Percentiles rank a stretch among this genome's conserved stretches.
phyloP scores from a whole-genome alignment of 345 rosid species.

The Melaleuca alternifolia region DNA sequence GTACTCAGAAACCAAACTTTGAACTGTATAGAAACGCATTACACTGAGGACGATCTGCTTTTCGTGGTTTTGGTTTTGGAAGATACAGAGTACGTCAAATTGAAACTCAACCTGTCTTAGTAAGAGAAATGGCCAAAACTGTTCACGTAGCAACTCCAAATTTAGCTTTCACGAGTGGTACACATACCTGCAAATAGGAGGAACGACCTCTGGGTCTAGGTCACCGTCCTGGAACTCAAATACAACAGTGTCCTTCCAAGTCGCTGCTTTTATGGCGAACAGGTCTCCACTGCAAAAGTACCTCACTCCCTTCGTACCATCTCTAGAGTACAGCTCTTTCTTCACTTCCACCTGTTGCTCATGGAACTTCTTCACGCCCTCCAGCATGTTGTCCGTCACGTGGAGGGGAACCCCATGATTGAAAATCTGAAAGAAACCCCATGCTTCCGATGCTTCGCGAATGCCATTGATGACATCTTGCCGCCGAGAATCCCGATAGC shows the following conservation, averaged over 20 bases:
- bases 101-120: background rate
- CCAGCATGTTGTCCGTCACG: slow-evolving; percentile 29
- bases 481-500: background rate
- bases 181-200: background rate
- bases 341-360: slow-evolving; percentile 33
- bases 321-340: slow-evolving; percentile 32
- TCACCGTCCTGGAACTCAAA: background rate
- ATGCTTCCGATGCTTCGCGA: background rate
- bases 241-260: background rate
- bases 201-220: background rate
- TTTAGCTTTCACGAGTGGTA: background rate
- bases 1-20: background rate
- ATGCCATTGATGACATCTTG: background rate
- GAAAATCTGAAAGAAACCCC: background rate
- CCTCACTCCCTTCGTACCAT: slow-evolving; percentile 12
- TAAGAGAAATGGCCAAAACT: background rate
- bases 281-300: slow-evolving; percentile 6
- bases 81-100: background rate
- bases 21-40: background rate
- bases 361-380: slow-evolving; percentile 19
- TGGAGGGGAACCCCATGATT: slow-evolving; percentile 19
- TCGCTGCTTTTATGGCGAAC: background rate
- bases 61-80: background rate
- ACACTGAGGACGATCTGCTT: background rate
- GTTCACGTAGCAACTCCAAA: background rate